phyloP scores from a whole-genome alignment of 805 yeast species.

The Tetrapisispora namnaoensis region DNA sequence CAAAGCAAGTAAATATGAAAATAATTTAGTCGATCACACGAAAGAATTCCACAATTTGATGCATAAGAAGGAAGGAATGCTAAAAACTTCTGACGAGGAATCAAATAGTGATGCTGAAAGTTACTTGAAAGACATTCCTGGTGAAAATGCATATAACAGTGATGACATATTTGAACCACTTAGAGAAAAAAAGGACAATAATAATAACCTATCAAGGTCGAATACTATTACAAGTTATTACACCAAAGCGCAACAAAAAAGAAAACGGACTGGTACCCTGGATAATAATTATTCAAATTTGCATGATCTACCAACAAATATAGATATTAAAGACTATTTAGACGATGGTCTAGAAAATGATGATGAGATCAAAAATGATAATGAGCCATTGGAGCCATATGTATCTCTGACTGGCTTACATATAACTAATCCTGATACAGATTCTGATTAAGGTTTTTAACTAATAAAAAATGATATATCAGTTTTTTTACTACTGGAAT shows the following conservation, averaged over 20 bases:
- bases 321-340: constrained; percentile 13
- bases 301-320: constrained; percentile 16
- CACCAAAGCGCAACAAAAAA: constrained; percentile 20
- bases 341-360: neutral
- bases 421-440: constrained; percentile 27
- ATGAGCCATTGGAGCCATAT: neutral
- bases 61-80: constrained; percentile 11
- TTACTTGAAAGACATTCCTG: constrained; percentile 26
- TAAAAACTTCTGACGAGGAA: constrained; percentile 3
- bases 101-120: constrained; percentile 16
- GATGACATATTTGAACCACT: constrained; percentile 28
- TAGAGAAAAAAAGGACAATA: constrained; percentile 14
- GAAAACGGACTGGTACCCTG: constrained; percentile 21
- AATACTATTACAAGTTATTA: constrained; percentile 27
- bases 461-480: neutral
- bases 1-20: constrained; percentile 2
- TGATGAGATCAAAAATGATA: neutral
- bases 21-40: constrained; percentile 22
- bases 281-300: constrained; percentile 13
- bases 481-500: neutral
- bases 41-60: constrained; percentile 26
- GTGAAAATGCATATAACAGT: constrained; percentile 30
- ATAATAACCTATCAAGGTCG: constrained; percentile 13
- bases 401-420: constrained; percentile 9
- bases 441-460: constrained; percentile 10